Evolutionary conservation across 2,329 filamentous ascomycete genomes (phyloP).

Genomic region (Pestalotiopsis sp.): DNA sequence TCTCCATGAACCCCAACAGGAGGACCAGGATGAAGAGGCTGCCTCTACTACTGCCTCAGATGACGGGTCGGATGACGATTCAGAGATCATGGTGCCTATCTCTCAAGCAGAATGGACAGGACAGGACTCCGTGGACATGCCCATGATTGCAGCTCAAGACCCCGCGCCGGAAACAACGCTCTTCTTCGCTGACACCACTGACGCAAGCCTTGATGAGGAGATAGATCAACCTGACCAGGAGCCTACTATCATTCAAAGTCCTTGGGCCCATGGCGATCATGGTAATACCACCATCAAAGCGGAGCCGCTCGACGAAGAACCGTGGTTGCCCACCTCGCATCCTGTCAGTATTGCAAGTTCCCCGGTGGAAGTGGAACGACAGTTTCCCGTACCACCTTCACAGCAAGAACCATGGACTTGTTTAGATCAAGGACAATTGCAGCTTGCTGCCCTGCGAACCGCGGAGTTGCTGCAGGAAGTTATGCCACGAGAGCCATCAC

Average conservation of each 20-base stretch:
- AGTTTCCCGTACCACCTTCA: conserved; percentile 22
- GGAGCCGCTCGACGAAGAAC: conserved; percentile 17
- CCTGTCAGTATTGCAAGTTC: conserved; percentile 13
- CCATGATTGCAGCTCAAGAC: neutral
- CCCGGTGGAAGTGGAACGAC: conserved; percentile 14
- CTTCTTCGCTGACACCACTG: conserved; percentile 9
- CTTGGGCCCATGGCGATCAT: conserved; percentile 22
- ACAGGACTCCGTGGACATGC: neutral
- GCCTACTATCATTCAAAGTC: conserved; percentile 26
- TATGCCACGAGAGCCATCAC: neutral
- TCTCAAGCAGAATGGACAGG: conserved; percentile 22
- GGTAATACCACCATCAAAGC: conserved; percentile 18
- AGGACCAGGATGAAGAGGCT: neutral
- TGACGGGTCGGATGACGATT: conserved; percentile 2
- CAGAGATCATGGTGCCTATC: conserved; percentile 17
- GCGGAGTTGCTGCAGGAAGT: conserved; percentile 19
- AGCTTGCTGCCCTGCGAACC: conserved; percentile 25
- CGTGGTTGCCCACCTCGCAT: conserved; percentile 1
- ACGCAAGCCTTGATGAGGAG: neutral
- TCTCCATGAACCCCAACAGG: neutral
- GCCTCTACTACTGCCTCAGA: conserved; percentile 16
- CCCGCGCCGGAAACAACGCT: neutral
- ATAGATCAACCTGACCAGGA: neutral
- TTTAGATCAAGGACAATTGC: conserved; percentile 18
- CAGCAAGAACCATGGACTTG: conserved; percentile 34